Evolutionary conservation across 306 rosid species (phyloP).

Genomic region (Urtica urens): DNA sequence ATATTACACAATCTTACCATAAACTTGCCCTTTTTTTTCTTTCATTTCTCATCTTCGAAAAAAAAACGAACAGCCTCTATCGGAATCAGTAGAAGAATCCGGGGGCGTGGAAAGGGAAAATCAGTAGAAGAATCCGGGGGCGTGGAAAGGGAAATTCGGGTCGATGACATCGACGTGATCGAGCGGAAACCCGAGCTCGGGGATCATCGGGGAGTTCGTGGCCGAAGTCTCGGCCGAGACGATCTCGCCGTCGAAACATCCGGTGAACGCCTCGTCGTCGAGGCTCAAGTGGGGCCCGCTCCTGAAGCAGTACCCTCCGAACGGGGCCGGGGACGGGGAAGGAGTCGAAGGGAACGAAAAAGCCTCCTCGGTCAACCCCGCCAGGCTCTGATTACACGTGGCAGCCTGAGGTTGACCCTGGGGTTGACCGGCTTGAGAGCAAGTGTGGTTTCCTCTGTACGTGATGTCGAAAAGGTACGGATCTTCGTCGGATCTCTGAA

Average conservation of each 20-base stretch:
- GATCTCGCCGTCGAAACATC: constrained; percentile 33
- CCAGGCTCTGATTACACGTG: too few relatives aligned
- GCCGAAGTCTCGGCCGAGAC: constrained; percentile 54
- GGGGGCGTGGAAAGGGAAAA: neutral
- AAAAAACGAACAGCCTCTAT: too few relatives aligned
- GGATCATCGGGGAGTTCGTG: constrained; percentile 46
- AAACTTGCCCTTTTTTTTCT: too few relatives aligned
- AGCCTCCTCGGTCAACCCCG: constrained; percentile 28
- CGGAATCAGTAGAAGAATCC: too few relatives aligned
- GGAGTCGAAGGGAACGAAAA: constrained; percentile 57
- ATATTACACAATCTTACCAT: too few relatives aligned
- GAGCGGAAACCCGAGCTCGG: constrained; percentile 49
- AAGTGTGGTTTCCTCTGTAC: constrained; percentile 64
- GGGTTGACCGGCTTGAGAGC: constrained; percentile 44
- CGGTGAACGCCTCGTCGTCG: constrained; percentile 20
- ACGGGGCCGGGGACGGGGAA: constrained; percentile 33
- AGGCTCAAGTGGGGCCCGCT: constrained; percentile 32
- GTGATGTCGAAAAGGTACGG: constrained; percentile 68
- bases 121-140: constrained; percentile 32
- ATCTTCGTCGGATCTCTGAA: constrained; percentile 88
- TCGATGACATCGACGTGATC: constrained; percentile 33
- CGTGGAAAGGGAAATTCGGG: constrained; percentile 41
- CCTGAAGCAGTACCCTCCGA: constrained; percentile 29
- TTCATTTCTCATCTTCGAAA: too few relatives aligned
- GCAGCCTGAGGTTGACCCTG: constrained; percentile 12